Percentiles rank a stretch among this genome's conserved stretches.
phyloP scores from a whole-genome alignment of 345 rosid species.

The Salix viminalis region DNA sequence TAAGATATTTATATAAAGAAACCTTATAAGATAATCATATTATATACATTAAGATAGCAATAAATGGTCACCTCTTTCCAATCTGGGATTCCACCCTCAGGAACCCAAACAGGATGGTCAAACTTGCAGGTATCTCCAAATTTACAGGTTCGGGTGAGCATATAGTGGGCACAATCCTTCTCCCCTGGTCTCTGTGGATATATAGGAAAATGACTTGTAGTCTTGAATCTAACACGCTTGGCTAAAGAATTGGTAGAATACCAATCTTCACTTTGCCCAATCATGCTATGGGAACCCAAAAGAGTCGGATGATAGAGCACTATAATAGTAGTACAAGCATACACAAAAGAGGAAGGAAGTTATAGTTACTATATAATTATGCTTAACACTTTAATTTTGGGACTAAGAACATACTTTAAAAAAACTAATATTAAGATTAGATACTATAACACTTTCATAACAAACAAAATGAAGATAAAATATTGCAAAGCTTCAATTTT shows the following conservation, averaged over 20 bases:
- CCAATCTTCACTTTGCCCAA: slow-evolving; percentile 97
- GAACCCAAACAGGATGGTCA: slow-evolving; percentile 99
- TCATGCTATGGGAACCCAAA: slow-evolving; percentile 71
- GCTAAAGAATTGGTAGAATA: slow-evolving; percentile 64
- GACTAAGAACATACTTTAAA: slow-evolving; percentile 10
- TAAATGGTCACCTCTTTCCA: slow-evolving; percentile 99
- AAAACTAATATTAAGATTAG: slow-evolving; percentile 13
- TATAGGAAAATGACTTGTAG: slow-evolving; percentile 71
- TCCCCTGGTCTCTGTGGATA: slow-evolving; percentile 98
- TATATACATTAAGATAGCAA: slow-evolving; percentile 43
- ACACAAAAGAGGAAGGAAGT: slow-evolving; percentile 36
- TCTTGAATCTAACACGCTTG: slow-evolving; percentile 92
- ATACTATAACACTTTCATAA: slow-evolving; percentile 2
- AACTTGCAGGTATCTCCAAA: slow-evolving; percentile 98
- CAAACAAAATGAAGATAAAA: slow-evolving; percentile 16
- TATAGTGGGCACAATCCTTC: slow-evolving; percentile 98
- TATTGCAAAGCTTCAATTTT: neutral
- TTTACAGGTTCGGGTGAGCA: slow-evolving; percentile 98
- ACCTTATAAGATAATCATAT: slow-evolving; percentile 21
- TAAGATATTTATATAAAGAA: slow-evolving; percentile 9
- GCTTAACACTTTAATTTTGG: slow-evolving; percentile 31
- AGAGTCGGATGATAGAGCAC: slow-evolving; percentile 84
- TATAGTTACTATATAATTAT: slow-evolving; percentile 47
- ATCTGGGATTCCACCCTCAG: slow-evolving; percentile 99
- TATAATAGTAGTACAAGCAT: slow-evolving; percentile 67